A percentile compares a stretch with the other conserved stretches of the same genome.
Conservation (phyloP, 2,329 filamentous ascomycete species). For the Paecilomyces sp. region DNA sequence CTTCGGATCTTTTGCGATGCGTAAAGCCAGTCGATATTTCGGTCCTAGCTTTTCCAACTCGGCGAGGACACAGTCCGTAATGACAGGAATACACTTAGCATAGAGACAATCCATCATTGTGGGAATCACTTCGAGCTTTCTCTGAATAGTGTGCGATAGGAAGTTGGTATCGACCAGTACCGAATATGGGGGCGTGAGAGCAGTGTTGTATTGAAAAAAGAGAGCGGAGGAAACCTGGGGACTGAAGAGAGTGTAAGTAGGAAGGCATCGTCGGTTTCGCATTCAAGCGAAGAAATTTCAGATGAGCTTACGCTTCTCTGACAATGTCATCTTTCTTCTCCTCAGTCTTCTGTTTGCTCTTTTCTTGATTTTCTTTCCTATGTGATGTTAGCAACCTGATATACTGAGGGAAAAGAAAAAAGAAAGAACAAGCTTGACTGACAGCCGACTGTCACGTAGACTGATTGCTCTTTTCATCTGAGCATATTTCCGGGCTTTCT, state of each 20-base stretch:
- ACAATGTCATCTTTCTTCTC: conserved; percentile 59
- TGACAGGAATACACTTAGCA: conserved; percentile 81
- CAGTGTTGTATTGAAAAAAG: conserved; percentile 85
- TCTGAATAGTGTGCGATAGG: conserved; percentile 80
- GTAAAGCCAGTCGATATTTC: conserved; percentile 79
- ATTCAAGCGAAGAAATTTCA: not conserved
- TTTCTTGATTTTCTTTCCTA: conserved; percentile 67
- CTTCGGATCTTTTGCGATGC: conserved; percentile 81
- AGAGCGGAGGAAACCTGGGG: conserved; percentile 75
- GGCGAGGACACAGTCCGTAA: conserved; percentile 75
- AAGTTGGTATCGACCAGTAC: conserved; percentile 87
- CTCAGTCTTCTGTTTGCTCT: conserved; percentile 51
- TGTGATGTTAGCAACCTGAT: not conserved
- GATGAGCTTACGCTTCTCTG: conserved; percentile 57
- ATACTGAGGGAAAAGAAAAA: not conserved
- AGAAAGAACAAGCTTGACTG: conserved; percentile 6
- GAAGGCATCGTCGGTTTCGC: not conserved
- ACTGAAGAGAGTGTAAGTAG: conserved; percentile 25
- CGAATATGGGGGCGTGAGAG: conserved; percentile 74
- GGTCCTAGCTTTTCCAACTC: conserved; percentile 84
- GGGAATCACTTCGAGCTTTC: conserved; percentile 80
- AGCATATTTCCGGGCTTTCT: conserved; percentile 89
- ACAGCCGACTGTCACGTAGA: conserved; percentile 67
- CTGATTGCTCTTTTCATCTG: conserved; percentile 76
- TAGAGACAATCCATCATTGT: conserved; percentile 92